phyloP scores from a whole-genome alignment of 2,329 filamentous ascomycete species.

The Trematosphaeria pertusa region DNA sequence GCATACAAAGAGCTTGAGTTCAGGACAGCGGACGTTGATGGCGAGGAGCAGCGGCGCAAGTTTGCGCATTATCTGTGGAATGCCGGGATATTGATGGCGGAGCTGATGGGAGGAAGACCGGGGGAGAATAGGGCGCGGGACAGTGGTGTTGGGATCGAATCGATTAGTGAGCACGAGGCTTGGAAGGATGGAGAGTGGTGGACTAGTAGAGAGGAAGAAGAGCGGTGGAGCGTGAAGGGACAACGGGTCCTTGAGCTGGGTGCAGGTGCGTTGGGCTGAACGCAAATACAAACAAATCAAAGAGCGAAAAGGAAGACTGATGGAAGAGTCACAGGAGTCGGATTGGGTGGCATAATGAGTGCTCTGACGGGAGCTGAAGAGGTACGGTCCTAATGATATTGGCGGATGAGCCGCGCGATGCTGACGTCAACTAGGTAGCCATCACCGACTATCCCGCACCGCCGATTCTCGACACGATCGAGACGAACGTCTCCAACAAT shows the following conservation, averaged over 20 bases:
- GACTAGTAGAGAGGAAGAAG: slow-evolving; percentile 38
- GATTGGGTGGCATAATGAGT: slow-evolving; percentile 56
- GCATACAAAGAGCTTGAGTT: slow-evolving; percentile 46
- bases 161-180: slow-evolving; percentile 15
- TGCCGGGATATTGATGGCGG: slow-evolving; percentile 57
- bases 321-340: slow-evolving; percentile 48
- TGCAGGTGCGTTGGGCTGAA: slow-evolving; percentile 62
- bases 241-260: slow-evolving; percentile 69
- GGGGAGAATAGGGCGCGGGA: slow-evolving; percentile 23
- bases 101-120: slow-evolving; percentile 48
- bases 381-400: slow-evolving; percentile 50
- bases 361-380: slow-evolving; percentile 53
- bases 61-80: slow-evolving; percentile 81
- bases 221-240: slow-evolving; percentile 57
- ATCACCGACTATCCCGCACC: slow-evolving; percentile 73
- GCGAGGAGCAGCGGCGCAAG: slow-evolving; percentile 63
- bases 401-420: too few relatives aligned
- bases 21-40: slow-evolving; percentile 53
- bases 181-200: slow-evolving; percentile 41
- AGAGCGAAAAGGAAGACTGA: slow-evolving; percentile 36
- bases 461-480: slow-evolving; percentile 65
- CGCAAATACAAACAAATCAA: slow-evolving; percentile 1
- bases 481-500: slow-evolving; percentile 64
- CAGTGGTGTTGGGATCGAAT: background rate
- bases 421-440: slow-evolving; percentile 53